Base-by-base conservation (phyloP, 148 eudicot species). In the Cornus kousa region DNA sequence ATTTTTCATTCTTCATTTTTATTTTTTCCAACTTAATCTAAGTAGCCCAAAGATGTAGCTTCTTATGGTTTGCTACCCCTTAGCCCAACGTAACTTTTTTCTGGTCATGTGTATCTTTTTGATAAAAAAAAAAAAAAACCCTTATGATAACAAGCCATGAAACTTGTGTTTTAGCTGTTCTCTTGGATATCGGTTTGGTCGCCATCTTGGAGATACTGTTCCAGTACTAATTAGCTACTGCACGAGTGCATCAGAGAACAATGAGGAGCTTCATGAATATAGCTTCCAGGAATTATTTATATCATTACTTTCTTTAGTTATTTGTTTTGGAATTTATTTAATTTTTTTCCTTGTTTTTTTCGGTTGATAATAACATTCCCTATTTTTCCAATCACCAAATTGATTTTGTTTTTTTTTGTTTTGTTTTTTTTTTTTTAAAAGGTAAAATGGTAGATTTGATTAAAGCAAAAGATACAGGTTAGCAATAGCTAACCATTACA, bases 231-330 rank as follows among this genome's bases (percentile, higher is more conserved):
- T 94, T 31, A 86, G 78, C 76, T 96, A 92, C 83, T 96, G 99
- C 85, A 88, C 71, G 78, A 92, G 85, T 84, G 97, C 98, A 68
- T 92, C 99, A 53, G 99, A 96, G 86, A 96, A 93, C 80, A 98
- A 96, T 75, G 99, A 96, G 82, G 99, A 96, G 86, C 98, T 94
- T 79, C 95, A 95, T 75, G 99, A 96, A 87, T 96, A 96, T 79
- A 91, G 99, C 83, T 90, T 96, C 85, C 99, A 93, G 99, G 99
- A 90, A 83, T 37, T 53, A 28, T 28, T 20, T 71, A n/a, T 24
- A 24, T 68, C 35, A 37, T 40, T 24, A 17, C 3, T 67, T 19
- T 66, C 23, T 48, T 73, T 64, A 6, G 48, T 43, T 9, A 43
- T 9, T n/a, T 67, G 76, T 70, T 64, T 68, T 74, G 5, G 28